A percentile compares a stretch with the other conserved stretches of the same genome.
phyloP scores from a whole-genome alignment of 805 yeast genomes.

The Candida silvatica region DNA sequence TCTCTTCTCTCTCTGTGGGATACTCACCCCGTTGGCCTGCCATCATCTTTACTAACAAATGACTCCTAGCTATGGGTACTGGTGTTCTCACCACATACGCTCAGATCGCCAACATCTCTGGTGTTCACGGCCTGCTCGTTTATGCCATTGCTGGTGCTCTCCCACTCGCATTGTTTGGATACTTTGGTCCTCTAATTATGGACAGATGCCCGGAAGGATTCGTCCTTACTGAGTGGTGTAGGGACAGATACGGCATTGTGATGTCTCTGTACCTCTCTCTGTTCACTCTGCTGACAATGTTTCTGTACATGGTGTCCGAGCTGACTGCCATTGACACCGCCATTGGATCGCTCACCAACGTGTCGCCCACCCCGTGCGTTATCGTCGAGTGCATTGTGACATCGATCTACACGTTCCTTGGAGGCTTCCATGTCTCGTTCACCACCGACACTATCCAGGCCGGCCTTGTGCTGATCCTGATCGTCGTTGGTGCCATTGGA shows the following conservation, averaged over 20 bases:
- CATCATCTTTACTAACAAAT: conserved; percentile 2
- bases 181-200: conserved; percentile 74
- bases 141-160: conserved; percentile 74
- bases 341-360: conserved; percentile 66
- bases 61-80: conserved; percentile 67
- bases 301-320: conserved; percentile 81
- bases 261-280: conserved; percentile 70
- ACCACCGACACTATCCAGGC: conserved; percentile 84
- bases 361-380: conserved; percentile 71
- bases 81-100: conserved; percentile 83
- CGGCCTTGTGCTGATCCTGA: conserved; percentile 52
- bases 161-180: conserved; percentile 79
- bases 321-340: conserved; percentile 74
- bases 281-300: conserved; percentile 79
- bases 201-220: conserved; percentile 82
- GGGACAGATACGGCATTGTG: conserved; percentile 64
- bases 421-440: conserved; percentile 86
- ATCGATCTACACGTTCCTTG: conserved; percentile 76
- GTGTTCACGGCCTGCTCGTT: conserved; percentile 79
- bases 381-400: conserved; percentile 84
- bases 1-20: too few relatives aligned
- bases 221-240: conserved; percentile 92
- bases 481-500: conserved; percentile 68
- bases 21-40: not conserved
- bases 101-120: conserved; percentile 77